phyloP scores from a whole-genome alignment of 495 filamentous ascomycete genomes.

The Penicillium crystallinum region DNA sequence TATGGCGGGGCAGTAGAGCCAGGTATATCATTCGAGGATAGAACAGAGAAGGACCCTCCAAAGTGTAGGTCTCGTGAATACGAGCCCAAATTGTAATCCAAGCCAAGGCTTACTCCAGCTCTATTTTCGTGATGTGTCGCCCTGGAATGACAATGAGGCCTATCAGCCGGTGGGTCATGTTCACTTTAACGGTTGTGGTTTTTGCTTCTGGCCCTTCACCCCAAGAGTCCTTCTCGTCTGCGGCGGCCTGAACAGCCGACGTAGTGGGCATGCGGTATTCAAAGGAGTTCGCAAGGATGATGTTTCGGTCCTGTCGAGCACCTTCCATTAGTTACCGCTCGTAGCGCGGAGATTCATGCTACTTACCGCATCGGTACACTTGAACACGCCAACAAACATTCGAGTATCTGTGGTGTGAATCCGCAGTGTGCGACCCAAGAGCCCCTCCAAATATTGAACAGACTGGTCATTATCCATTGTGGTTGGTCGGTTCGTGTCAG shows the following conservation, averaged over 20 bases:
- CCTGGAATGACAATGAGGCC: slow-evolving; percentile 90
- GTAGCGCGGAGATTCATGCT: neutral
- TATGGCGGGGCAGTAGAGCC: neutral
- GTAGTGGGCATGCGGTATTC: slow-evolving; percentile 75
- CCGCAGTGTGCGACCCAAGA: slow-evolving; percentile 57
- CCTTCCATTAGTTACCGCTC: slow-evolving; percentile 1
- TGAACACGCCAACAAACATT: slow-evolving; percentile 86
- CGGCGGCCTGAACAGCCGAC: slow-evolving; percentile 41
- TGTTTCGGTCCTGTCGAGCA: slow-evolving; percentile 62
- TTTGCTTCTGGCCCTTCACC: slow-evolving; percentile 23
- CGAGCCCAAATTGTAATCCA: slow-evolving; percentile 12
- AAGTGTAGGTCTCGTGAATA: slow-evolving; percentile 22
- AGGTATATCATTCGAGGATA: slow-evolving; percentile 8
- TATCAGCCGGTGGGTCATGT: slow-evolving; percentile 79
- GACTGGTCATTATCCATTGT: slow-evolving; percentile 40
- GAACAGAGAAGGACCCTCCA: slow-evolving; percentile 3
- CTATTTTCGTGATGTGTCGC: slow-evolving; percentile 77
- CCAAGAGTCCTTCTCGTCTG: slow-evolving; percentile 18
- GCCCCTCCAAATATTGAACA: slow-evolving; percentile 39
- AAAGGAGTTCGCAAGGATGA: slow-evolving; percentile 78
- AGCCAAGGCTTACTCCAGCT: slow-evolving; percentile 65
- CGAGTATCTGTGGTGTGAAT: slow-evolving; percentile 78
- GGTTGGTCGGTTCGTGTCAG: slow-evolving; percentile 6
- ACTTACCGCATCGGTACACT: slow-evolving; percentile 85
- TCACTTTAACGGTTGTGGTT: slow-evolving; percentile 45